Base-by-base conservation (phyloP, 148 eudicot species). In the Silene latifolia region DNA sequence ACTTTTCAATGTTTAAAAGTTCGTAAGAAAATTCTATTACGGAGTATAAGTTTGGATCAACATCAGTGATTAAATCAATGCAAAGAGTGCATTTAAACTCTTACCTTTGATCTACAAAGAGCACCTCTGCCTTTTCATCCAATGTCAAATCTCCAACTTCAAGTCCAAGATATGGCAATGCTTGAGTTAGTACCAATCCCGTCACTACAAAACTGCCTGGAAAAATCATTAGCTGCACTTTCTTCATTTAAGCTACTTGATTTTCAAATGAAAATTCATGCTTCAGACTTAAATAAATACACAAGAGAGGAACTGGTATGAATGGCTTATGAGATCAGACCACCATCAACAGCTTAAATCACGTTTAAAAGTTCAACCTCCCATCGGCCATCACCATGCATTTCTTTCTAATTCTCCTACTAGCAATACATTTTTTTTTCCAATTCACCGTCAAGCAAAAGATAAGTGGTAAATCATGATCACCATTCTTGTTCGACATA, bases 171-270 rank as follows among this genome's bases (percentile, higher is more conserved):
- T 83, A 86, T 20, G 91, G 91, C 72, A 92, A 67, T 68, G 90
- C 89, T 66, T 89, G 88, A 69, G 91, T 68, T 85, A 85, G 96
- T 78, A 92, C 80, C 72, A 92, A 78, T 59, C 97, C 98, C 92
- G 99, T 86, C 89, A 95, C 79, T 90, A 88, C 87, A 85, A 92
- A 95, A 89, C 99, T 95, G 93, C 87, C 98, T 89, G 90, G 81
- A 86, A 78, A 81, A 79, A 71, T 14, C 51, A 81, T 91, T 77
- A 92, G 89, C 67, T 73, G 77, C 70, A 21, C 69, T 39, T 66
- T 70, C 21, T 69, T 60, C 32, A 18, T 63, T 11, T 1, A 15
- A 61, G 25, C 23, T 74, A 29, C 19, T 10, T 15, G 29, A 51
- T 27, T 42, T 23, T 21, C 2, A 35, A 46, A 47, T 1, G 8